Evolutionary conservation across 495 filamentous ascomycete genomes (phyloP), one percentile per base, ranked within the genome.

Genomic region (Penicillium pancosmium): DNA sequence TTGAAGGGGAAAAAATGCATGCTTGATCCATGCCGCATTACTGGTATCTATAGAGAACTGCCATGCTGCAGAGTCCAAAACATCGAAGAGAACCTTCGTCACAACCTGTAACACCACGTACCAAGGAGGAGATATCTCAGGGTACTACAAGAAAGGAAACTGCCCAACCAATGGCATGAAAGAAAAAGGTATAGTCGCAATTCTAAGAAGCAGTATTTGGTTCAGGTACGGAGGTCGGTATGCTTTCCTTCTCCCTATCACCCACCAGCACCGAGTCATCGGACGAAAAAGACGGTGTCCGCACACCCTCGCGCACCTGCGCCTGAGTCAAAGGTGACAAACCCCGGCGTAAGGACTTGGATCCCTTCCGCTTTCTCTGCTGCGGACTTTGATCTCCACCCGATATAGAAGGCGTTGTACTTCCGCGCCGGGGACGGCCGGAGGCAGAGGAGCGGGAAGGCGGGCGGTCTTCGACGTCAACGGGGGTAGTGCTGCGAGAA

Each of bases 401-500:
- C 1, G 73, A 70, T 6, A 66, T 49, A 5, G 68, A 64, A 1
- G 68, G 67, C 12, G 65, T 69, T 11, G 63, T 68, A 50, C 71
- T 76, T 23, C 70, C 68, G 25, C 76, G 73, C 13, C 76, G 76
- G 3, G 76, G 71, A 51, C 73, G 73, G 38, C 71, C 68, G 10
- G 60, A 62, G 9, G 63, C 51, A 7, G 70, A 72, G 12, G 75
- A 78, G 41, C 72, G 68, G 1, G 76, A 78, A 0, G 76, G 73
- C 9, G 76, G 70, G 4, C 76, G 71, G 31, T 78, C 76, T 27
- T 77, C 58, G 10, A 52, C 49, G 54, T 76, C 72, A 5, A 73
- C 70, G 4, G 80, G 79, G 36, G 80, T 82, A 34, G 71, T 77
- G 59, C 79, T 82, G 33, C 79, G 80, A 40, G 81, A 84, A 1